Evolutionary conservation across 225 moss, liverwort and hornwort genomes (phyloP), one percentile per base, ranked within the genome.

Genomic region (Thuidium tamariscinum): DNA sequence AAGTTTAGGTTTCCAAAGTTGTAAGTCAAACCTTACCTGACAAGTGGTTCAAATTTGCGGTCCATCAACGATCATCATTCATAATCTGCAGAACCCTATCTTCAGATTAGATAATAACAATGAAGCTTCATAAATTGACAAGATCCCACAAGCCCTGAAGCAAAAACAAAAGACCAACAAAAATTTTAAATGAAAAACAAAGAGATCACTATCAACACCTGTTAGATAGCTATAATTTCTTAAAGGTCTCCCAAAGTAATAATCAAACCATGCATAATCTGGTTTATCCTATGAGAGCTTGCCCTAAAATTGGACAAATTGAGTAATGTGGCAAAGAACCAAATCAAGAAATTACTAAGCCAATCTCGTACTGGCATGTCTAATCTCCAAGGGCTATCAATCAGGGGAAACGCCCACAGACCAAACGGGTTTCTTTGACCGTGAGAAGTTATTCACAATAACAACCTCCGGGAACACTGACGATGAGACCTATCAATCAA

Each of bases 31-130:
- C 4, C 80, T 67, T 48, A 88, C 86, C 86, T 80, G 75, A 79
- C 75, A 76, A 86, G 74, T 60, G 26, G 51, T 85, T 84, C 32
- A 49, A 37, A n/a, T 62, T 70, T 54, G n/a, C 41, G 80, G 36
- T 85, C 75, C 90, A 86, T 88, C 61, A 86, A 88, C 48, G 51
- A 77, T 57, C 88, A 72, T 72, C 66, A 68, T 61, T 84, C 66
- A 74, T 60, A 59, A 44, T 80, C 86, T 86, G 76, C 88, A 80
- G 63, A 71, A 41, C 54, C 51, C 49, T 41, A 57, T n/a, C 70
- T 41, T 73, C 75, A 70, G 29, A 59, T 90, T 41, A 76, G 67
- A 59, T 52, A 61, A 29, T 30, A 36, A 72, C 48, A 44, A 81
- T 32, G 12, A 63, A 80, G 51, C 22, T 71, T 65, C 73, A 57